Evolutionary conservation across 192 early-diverging fungal species (phyloP).

Genomic region (Coemansia sp.): DNA sequence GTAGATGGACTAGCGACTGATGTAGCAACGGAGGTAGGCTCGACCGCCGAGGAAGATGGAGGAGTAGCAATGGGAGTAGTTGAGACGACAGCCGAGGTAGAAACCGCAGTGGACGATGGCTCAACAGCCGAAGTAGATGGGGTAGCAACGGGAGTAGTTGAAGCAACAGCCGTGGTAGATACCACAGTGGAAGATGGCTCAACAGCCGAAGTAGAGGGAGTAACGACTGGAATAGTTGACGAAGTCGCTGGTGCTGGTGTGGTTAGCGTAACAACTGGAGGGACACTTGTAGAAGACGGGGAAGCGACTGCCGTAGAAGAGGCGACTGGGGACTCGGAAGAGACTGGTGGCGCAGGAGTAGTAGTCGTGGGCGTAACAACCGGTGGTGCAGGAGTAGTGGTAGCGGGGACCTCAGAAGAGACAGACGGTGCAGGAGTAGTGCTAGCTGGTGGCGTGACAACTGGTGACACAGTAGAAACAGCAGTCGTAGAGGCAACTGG

Average conservation of each 20-base stretch:
- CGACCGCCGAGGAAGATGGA: background rate
- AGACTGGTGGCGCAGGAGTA: no score
- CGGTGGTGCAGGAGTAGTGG: no score
- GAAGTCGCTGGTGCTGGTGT: background rate
- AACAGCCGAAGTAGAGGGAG: background rate
- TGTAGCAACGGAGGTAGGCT: background rate
- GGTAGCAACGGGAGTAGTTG: background rate
- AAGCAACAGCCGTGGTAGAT: background rate
- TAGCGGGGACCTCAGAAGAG: background rate
- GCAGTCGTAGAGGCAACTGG: background rate
- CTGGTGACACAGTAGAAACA: background rate
- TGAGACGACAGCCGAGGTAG: background rate
- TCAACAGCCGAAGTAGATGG: background rate
- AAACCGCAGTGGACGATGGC: background rate
- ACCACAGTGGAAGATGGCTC: background rate
- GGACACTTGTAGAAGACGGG: background rate
- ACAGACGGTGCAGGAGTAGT: background rate
- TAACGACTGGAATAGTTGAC: background rate
- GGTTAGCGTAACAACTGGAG: background rate
- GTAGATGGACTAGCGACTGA: background rate
- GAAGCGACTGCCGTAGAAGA: background rate
- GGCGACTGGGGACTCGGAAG: no score
- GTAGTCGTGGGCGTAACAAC: no score
- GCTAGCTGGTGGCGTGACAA: background rate
- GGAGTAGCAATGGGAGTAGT: no score